These are phyloP conservation scores for Stachybotrys chartarum DNA, from an alignment of 2,329 filamentous ascomycete genomes.

Conservation along the genomic window DNA sequence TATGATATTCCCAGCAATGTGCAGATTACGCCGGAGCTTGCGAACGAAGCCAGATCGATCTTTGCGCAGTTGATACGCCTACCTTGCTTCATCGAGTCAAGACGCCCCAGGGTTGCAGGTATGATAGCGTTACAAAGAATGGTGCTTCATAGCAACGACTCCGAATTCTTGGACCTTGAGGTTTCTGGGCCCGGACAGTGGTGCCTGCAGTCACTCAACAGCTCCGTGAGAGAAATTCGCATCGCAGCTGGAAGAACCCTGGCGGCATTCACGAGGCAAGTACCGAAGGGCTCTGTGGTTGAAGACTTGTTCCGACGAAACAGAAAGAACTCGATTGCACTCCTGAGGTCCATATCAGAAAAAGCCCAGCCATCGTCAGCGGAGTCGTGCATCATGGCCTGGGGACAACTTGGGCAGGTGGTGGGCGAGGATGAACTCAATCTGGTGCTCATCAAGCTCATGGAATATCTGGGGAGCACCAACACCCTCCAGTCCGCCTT, in stretches of 20 bases:
- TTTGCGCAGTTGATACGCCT: conserved; percentile 40
- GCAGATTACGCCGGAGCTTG: not conserved
- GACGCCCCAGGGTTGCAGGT: conserved; percentile 58
- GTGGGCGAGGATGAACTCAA: conserved; percentile 79
- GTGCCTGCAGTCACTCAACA: conserved; percentile 74
- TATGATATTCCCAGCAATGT: conserved; percentile 17
- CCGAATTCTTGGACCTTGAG: conserved; percentile 58
- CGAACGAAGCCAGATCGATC: conserved; percentile 28
- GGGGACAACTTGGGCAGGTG: conserved; percentile 74
- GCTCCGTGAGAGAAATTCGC: conserved; percentile 77
- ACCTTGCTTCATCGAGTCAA: conserved; percentile 42
- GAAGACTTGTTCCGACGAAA: conserved; percentile 32
- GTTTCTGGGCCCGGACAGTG: conserved; percentile 66
- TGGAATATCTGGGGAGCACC: conserved; percentile 79
- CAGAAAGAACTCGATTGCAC: conserved; percentile 60
- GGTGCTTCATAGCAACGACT: conserved; percentile 56
- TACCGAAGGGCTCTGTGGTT: conserved; percentile 7
- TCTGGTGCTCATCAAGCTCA: conserved; percentile 71
- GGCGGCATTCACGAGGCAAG: conserved; percentile 51
- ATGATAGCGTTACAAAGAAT: conserved; percentile 67
- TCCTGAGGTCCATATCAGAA: conserved; percentile 66
- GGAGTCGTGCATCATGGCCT: conserved; percentile 79
- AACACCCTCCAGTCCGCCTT: conserved; percentile 74
- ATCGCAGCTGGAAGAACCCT: conserved; percentile 69
- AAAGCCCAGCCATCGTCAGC: conserved; percentile 60